A percentile compares a stretch with the other conserved stretches of the same genome.
These are phyloP conservation scores for Pelargonium australe DNA, from an alignment of 441 rosid species.

Conservation along the genomic window DNA sequence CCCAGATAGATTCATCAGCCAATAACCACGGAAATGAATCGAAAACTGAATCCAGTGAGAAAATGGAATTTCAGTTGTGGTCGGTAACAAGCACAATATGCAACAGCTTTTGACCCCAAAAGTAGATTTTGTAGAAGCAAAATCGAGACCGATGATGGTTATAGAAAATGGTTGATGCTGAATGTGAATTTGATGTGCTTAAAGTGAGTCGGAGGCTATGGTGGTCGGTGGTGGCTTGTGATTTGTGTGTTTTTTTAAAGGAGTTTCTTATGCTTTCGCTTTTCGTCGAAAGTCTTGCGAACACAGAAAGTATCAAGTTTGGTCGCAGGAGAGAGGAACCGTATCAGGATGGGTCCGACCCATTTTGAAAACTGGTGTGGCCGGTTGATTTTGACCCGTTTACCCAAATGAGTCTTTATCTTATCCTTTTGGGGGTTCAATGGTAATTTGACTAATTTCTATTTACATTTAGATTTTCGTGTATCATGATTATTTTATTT, in stretches of 20 bases:
- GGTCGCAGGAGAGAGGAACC: too few species aligned
- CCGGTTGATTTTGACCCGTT: too few species aligned
- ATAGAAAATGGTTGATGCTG: not conserved
- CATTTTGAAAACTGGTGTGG: too few species aligned
- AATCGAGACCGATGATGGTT: not conserved
- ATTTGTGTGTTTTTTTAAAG: not conserved
- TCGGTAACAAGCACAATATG: not conserved
- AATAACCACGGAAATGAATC: not conserved
- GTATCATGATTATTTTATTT: too few species aligned
- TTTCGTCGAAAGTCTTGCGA: too few species aligned
- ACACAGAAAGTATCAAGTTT: too few species aligned
- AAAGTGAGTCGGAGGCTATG: not conserved
- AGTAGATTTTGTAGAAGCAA: not conserved
- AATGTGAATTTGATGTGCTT: conserved; percentile 3
- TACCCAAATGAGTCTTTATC: too few species aligned
- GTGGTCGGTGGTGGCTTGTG: conserved; percentile 4
- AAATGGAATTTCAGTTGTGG: not conserved
- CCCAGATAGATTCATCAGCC: conserved; percentile 6
- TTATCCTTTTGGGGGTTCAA: too few species aligned
- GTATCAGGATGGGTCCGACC: too few species aligned
- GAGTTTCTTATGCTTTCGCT: not conserved
- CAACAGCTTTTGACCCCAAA: not conserved
- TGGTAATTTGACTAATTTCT: too few species aligned
- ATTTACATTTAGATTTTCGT: too few species aligned
- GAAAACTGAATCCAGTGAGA: too few species aligned